These are phyloP conservation scores for Tarenaya hassleriana DNA, from an alignment of 345 rosid genomes.

Conservation along the genomic window DNA sequence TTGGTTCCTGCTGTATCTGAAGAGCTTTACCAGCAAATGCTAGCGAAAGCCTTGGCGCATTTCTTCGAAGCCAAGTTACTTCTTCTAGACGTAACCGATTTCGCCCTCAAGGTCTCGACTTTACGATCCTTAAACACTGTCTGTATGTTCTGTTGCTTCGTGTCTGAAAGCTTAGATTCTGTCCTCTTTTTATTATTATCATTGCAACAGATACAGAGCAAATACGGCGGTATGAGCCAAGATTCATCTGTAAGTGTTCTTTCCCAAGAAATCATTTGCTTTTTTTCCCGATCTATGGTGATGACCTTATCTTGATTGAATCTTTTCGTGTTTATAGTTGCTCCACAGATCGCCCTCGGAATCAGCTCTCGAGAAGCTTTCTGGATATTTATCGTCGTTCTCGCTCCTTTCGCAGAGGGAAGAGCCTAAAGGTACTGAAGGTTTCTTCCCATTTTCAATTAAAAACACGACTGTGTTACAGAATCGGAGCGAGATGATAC, in stretches of 20 bases:
- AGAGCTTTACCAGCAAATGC: slow-evolving; percentile 98
- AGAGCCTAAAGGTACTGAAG: slow-evolving; percentile 61
- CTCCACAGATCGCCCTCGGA: slow-evolving; percentile 75
- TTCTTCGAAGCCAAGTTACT: slow-evolving; percentile 87
- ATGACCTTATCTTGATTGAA: background rate
- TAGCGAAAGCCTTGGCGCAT: slow-evolving; percentile 92
- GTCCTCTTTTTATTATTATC: too few relatives aligned
- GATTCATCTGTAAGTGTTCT: slow-evolving; percentile 49
- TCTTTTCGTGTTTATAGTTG: slow-evolving; percentile 31
- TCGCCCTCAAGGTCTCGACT: slow-evolving; percentile 65
- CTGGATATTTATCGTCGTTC: slow-evolving; percentile 67
- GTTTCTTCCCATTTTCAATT: too few relatives aligned
- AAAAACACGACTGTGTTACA: too few relatives aligned
- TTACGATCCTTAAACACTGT: background rate
- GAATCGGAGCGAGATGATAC: too few relatives aligned
- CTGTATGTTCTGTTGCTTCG: background rate
- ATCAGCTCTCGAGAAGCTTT: slow-evolving; percentile 65
- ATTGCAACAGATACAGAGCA: slow-evolving; percentile 61
- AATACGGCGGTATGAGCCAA: slow-evolving; percentile 58
- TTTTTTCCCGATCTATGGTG: background rate
- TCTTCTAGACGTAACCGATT: slow-evolving; percentile 73
- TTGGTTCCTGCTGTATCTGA: slow-evolving; percentile 5
- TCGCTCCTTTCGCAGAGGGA: slow-evolving; percentile 54
- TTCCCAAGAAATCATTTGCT: background rate
- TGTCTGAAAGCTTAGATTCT: background rate